Evolutionary conservation across 805 yeast genomes (phyloP).

Genomic region (Myxozyma sirexii): DNA sequence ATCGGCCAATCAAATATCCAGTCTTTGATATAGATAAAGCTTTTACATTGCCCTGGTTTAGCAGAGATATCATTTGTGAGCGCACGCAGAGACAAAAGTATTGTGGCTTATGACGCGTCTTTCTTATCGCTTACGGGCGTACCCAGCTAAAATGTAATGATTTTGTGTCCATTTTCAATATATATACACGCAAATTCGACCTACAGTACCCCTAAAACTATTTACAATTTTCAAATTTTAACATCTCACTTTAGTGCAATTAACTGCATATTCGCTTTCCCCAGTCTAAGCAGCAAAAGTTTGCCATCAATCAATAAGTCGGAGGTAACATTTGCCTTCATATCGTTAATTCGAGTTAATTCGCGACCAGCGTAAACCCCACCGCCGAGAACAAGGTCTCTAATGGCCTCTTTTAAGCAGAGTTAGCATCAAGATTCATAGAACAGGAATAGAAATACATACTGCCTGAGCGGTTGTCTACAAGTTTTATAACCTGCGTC

Average conservation of each 20-base stretch:
- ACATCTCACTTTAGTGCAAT: constrained; percentile 2
- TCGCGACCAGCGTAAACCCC: constrained; percentile 72
- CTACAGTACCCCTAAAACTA: too few species aligned
- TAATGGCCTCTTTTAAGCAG: constrained; percentile 8
- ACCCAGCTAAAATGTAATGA: too few species aligned
- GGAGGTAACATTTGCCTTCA: constrained; percentile 54
- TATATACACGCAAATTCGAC: too few species aligned
- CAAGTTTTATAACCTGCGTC: constrained; percentile 53
- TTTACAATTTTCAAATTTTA: neutral
- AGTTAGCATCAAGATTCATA: neutral
- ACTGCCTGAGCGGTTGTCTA: constrained; percentile 39
- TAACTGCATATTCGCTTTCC: constrained; percentile 56
- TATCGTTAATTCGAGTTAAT: constrained; percentile 53
- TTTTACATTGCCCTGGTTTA: too few species aligned
- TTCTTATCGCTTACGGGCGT: too few species aligned
- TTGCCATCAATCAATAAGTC: constrained; percentile 59
- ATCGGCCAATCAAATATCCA: too few species aligned
- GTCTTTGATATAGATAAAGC: too few species aligned
- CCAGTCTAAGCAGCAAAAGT: constrained; percentile 68
- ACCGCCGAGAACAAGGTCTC: constrained; percentile 50
- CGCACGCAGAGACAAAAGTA: too few species aligned
- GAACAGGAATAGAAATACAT: neutral
- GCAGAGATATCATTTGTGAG: too few species aligned
- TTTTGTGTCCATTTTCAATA: too few species aligned
- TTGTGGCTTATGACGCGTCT: too few species aligned